Conservation (phyloP, 2,329 filamentous ascomycete species). For the Bipolaris zeicola region DNA sequence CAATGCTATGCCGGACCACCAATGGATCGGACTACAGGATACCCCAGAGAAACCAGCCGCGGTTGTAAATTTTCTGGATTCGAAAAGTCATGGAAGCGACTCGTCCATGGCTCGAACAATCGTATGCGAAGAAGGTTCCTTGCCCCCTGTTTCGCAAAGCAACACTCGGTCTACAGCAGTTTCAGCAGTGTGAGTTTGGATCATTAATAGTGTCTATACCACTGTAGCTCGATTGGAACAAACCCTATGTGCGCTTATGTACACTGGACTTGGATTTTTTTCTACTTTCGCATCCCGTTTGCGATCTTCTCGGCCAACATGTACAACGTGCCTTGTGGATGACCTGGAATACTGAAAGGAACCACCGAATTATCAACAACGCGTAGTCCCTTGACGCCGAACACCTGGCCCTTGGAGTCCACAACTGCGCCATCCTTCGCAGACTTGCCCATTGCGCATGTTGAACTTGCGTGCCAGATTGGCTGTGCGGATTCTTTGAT, state of each 20-base stretch:
- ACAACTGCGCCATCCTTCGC: slow-evolving; percentile 41
- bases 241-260: background rate
- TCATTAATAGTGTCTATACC: background rate
- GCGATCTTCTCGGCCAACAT: slow-evolving; percentile 30
- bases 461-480: slow-evolving; percentile 30
- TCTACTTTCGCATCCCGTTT: slow-evolving; percentile 1
- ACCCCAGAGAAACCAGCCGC: background rate
- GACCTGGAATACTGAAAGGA: slow-evolving; percentile 45
- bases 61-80: background rate
- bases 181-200: background rate
- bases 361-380: slow-evolving; percentile 44
- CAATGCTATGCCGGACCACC: background rate
- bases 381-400: slow-evolving; percentile 42
- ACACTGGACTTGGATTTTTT: background rate
- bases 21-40: slow-evolving; percentile 2
- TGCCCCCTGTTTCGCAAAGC: background rate
- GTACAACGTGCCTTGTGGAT: slow-evolving; percentile 37
- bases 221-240: background rate
- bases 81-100: background rate
- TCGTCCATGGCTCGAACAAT: background rate
- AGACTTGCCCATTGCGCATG: slow-evolving; percentile 34
- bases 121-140: background rate
- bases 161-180: background rate
- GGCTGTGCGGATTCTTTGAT: slow-evolving; percentile 17
- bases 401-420: slow-evolving; percentile 42